Evolutionary conservation across 768 basidiomycete species (phyloP).

Genomic region (Xanthoconium purpureum): DNA sequence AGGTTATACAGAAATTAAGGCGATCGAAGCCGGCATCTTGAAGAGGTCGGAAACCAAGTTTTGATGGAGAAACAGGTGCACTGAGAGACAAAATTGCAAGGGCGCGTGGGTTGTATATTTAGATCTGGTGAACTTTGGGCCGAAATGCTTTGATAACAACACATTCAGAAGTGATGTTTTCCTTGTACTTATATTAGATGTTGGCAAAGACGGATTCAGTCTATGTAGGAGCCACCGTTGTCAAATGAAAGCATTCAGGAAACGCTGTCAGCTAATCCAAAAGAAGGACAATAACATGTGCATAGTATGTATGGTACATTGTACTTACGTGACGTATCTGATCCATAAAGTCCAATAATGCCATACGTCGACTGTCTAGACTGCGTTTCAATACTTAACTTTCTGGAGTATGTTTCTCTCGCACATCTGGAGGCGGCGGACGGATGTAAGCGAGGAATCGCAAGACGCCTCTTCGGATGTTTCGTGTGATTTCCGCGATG

Average conservation of each 20-base stretch:
- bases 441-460: constrained; percentile 13
- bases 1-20: constrained; percentile 27
- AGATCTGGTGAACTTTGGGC: not conserved
- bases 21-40: constrained; percentile 28
- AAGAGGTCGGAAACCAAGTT: constrained; percentile 20
- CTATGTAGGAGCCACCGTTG: too few species aligned
- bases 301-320: constrained; percentile 10
- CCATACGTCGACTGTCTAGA: not conserved
- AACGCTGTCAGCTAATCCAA: not conserved
- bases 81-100: not conserved
- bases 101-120: not conserved
- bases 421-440: constrained; percentile 3
- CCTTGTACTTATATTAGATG: too few species aligned
- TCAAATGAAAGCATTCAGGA: not conserved
- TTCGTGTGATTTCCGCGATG: constrained; percentile 5
- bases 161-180: too few species aligned
- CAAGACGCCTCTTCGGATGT: constrained; percentile 11
- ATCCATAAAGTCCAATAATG: not conserved
- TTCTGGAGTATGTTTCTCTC: constrained; percentile 6
- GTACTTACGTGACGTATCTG: not conserved
- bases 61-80: constrained; percentile 3
- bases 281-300: not conserved
- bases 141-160: too few species aligned
- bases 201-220: too few species aligned
- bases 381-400: not conserved